A percentile compares a stretch with the other conserved stretches of the same genome.
phyloP scores from a whole-genome alignment of 352 stramenopile genomes.

The Globisporangium cederbergense region DNA sequence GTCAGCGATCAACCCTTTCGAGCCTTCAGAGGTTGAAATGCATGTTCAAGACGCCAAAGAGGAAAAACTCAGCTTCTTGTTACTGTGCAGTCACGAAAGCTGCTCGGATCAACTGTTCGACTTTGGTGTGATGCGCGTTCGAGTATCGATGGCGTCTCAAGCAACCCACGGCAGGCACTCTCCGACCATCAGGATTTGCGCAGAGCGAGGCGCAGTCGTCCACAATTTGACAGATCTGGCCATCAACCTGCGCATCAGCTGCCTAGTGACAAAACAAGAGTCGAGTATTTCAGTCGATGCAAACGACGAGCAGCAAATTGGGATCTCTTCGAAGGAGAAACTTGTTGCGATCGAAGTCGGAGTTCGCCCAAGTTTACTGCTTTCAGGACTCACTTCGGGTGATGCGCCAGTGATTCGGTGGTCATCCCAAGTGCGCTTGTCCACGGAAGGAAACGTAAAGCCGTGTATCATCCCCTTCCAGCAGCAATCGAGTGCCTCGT shows the following conservation, averaged over 20 bases:
- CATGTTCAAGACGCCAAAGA: constrained; percentile 3
- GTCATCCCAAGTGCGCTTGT: constrained; percentile 17
- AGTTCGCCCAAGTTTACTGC: background rate
- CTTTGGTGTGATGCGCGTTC: constrained; percentile 28
- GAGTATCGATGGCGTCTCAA: constrained; percentile 13
- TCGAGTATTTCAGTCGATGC: background rate
- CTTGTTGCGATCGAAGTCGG: constrained; percentile 16
- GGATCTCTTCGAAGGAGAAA: constrained; percentile 13
- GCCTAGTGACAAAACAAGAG: constrained; percentile 6
- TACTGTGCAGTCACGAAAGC: constrained; percentile 11
- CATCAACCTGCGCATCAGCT: constrained; percentile 11
- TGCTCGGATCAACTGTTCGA: constrained; percentile 32
- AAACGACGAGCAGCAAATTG: constrained; percentile 10
- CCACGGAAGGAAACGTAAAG: constrained; percentile 17
- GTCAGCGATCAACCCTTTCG: constrained; percentile 41
- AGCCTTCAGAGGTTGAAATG: constrained; percentile 22
- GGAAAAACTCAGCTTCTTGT: constrained; percentile 4
- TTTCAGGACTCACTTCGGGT: background rate
- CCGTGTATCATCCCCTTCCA: constrained; percentile 18
- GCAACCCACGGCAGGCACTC: constrained; percentile 6
- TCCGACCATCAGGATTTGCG: constrained; percentile 32
- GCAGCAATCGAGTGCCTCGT: background rate
- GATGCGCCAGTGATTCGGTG: constrained; percentile 4
- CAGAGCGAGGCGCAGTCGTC: constrained; percentile 18
- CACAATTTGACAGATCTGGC: constrained; percentile 14